phyloP scores from a whole-genome alignment of 495 filamentous ascomycete genomes.

The Amniculicola lignicola region DNA sequence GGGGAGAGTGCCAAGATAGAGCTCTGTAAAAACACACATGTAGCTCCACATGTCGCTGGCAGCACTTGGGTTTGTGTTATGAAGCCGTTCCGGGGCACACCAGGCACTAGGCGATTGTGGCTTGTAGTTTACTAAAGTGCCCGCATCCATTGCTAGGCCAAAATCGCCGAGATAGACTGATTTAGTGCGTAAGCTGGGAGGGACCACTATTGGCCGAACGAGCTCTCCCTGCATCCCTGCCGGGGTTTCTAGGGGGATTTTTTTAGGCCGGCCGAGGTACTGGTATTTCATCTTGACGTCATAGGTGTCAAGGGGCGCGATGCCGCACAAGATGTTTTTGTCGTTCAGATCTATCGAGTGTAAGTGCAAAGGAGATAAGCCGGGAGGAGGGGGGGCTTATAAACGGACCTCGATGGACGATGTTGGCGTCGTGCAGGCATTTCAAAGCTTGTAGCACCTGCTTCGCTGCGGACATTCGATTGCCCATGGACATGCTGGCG shows the following conservation, averaged over 20 bases:
- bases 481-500: background rate
- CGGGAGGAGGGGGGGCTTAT: background rate
- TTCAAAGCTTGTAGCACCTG: background rate
- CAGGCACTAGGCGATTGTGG: background rate
- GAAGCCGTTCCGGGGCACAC: slow-evolving; percentile 39
- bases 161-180: background rate
- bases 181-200: background rate
- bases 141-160: background rate
- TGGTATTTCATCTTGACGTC: no score
- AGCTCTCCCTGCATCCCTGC: background rate
- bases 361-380: background rate
- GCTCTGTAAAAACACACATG: slow-evolving; percentile 37
- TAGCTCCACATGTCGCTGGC: slow-evolving; percentile 45
- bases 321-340: background rate
- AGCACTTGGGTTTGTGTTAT: slow-evolving; percentile 35
- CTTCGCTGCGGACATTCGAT: background rate
- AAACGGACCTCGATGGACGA: slow-evolving; percentile 2
- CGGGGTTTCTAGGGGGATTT: background rate
- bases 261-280: background rate
- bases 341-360: background rate
- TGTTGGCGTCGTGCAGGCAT: background rate
- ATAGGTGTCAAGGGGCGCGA: no score
- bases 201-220: background rate
- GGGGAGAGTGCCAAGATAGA: slow-evolving; percentile 31
- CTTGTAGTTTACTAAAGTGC: background rate